Base-by-base conservation (phyloP, 148 eudicot genomes). In the Rhododendron griersonianum region DNA sequence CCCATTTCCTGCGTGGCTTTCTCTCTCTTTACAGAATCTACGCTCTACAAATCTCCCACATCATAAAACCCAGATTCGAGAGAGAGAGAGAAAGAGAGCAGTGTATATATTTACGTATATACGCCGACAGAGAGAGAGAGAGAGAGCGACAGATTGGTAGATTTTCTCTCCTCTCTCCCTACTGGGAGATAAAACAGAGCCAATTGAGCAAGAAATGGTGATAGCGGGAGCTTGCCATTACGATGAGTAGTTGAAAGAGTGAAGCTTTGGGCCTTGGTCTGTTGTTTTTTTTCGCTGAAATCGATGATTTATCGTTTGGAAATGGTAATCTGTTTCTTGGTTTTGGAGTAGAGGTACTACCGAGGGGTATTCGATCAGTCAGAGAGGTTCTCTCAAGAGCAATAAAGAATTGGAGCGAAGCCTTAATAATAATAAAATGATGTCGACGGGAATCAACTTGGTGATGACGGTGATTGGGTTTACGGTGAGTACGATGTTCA, bases 391-490 rank as follows among this genome's bases (percentile, higher is more conserved):
- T 41, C 45, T 41, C 8, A 41, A 41, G 45, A 37, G 6, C 3
- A 61, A 63, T 11, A 2, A 10, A 67, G 74, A 11, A 25, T 65
- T 82, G 50, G 5, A 61, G 10, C n/a, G 33, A 33, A 65, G 44
- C 5, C 3, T 80, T 28, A 41, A 41, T 25, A 44, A 51, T 23
- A 13, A 44, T 45, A 75, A 63, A 82, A 95, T 95, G 93, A 86
- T 87, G 35, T 93, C 98, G 53, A 87, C 93, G 21, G 93, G 94
- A 69, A 89, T 91, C 80, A 95, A 96, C 86, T 88, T 95, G 89
- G 99, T 96, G 88, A 96, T 96, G 99, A 96, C 99, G 76, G 98
- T 95, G 87, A 94, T 95, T 79, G 99, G 96, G 47, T 95, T 96
- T 82, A 87, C 93, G 23, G 95, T 96, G 13, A 96, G 99, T 86